Base-by-base conservation (phyloP, 2,329 filamentous ascomycete species). In the Botrytis sinoallii region DNA sequence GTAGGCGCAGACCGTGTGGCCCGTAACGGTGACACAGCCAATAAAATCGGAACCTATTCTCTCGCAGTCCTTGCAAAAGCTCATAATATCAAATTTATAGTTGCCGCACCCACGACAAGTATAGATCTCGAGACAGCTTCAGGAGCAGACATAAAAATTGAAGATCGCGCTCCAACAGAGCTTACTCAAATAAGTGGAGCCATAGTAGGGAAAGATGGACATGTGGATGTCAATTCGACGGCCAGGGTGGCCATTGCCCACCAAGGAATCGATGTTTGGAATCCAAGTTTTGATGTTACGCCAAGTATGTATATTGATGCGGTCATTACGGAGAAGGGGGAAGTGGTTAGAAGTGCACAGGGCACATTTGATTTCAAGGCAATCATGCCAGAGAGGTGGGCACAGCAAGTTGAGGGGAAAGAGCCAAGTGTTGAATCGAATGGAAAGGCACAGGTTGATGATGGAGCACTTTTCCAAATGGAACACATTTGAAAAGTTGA, bases 31-130 rank as follows among this genome's bases (percentile, higher is more conserved):
- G 96, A 99, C 84, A 98, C 96, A 0, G 96, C 96, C 73, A 99
- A 99, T 85, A 99, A 99, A 85, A 97, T 99, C 75, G 96, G 96
- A 70, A 99, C 96, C 0, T 98, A 99, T 82, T 88, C 91, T 72
- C 88, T 99, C 6, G 94, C 96, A 5, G 94, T 98, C n/a, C 87
- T 97, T 44, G 96, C 96, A 35, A 91, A 88, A 77, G 86, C 95
- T 80, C 96, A 99, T 79, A 93, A 93, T 29, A 88, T 98, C 80
- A 97, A 95, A 82, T 99, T 99, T 81, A 88, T 99, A 16, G 95
- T 99, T 44, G 96, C 96, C 0, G 96, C 96, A 0, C 96, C 96
- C 0, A 93, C 95, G 10, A 99, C 96, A 2, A 97, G 94, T 73
- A 96, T 99, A 78, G 96, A 99, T 80, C 85, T 97, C 46, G 86